Conservation (phyloP, 225 moss, liverwort and hornwort genomes). For the Marchantia polymorpha region DNA sequence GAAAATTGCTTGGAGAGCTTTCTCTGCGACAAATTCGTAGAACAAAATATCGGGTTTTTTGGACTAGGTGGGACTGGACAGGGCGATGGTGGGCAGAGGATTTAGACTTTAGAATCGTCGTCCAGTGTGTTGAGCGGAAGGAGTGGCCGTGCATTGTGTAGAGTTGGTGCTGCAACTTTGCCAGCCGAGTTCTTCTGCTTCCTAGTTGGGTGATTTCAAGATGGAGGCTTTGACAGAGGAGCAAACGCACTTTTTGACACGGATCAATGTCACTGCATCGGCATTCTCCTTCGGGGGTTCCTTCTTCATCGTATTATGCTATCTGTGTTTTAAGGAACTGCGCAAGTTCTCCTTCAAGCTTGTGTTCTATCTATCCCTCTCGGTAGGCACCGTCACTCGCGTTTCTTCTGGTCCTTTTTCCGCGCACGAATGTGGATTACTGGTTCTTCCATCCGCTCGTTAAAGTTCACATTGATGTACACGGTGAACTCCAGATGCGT, state of each 20-base stretch:
- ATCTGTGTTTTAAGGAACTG: conserved; percentile 63
- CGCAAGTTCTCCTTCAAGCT: conserved; percentile 70
- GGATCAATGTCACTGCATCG: conserved; percentile 63
- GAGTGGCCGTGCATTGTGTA: no score
- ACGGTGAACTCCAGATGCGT: neutral
- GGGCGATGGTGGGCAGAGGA: no score
- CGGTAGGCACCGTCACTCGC: conserved; percentile 36
- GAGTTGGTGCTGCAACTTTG: no score
- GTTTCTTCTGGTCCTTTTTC: neutral
- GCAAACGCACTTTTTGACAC: conserved; percentile 53
- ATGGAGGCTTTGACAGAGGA: conserved; percentile 55
- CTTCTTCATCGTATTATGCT: conserved; percentile 65
- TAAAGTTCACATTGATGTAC: neutral
- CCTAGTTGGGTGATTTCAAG: no score
- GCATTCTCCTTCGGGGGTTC: conserved; percentile 62
- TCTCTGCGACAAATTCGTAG: no score
- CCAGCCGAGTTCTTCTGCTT: no score
- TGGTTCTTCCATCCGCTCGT: neutral
- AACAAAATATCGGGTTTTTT: no score
- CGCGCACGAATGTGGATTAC: neutral
- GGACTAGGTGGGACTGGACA: no score
- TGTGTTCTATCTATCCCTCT: conserved; percentile 68
- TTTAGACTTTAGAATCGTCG: no score
- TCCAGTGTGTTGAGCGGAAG: no score
- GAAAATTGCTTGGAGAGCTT: no score